Evolutionary conservation across 2,329 filamentous ascomycete genomes (phyloP).

Genomic region (Blastomyces gilchristii): DNA sequence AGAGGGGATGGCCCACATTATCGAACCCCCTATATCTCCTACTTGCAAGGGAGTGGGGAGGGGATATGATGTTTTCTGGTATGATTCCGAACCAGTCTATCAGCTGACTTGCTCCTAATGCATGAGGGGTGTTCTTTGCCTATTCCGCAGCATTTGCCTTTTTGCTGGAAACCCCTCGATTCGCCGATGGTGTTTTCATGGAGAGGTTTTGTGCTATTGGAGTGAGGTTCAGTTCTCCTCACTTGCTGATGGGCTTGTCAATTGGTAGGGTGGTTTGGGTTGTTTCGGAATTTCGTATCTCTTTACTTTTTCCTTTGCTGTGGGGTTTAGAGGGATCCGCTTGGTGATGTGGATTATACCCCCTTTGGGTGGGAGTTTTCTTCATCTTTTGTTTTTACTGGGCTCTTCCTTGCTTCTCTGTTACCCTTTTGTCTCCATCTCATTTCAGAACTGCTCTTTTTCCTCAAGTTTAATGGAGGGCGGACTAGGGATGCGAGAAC

Average conservation of each 20-base stretch:
- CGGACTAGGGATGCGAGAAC: slow-evolving; percentile 50
- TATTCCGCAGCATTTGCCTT: slow-evolving; percentile 5
- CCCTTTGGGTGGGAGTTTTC: background rate
- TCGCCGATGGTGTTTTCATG: slow-evolving; percentile 14
- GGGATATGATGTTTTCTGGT: background rate
- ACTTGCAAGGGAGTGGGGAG: background rate
- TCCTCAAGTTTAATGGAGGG: slow-evolving; percentile 39
- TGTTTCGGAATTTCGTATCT: background rate
- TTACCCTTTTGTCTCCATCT: slow-evolving; percentile 35
- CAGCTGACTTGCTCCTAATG: background rate
- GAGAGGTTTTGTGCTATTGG: background rate
- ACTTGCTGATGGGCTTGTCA: background rate
- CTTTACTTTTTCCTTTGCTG: no score
- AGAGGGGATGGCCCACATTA: background rate
- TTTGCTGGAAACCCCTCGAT: slow-evolving; percentile 8
- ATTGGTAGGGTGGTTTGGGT: background rate
- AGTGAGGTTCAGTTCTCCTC: background rate
- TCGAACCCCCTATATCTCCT: background rate
- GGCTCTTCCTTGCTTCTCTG: background rate
- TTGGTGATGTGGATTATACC: background rate
- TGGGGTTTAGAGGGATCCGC: background rate
- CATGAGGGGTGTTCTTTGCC: background rate
- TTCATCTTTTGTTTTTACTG: background rate
- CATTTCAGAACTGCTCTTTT: slow-evolving; percentile 45
- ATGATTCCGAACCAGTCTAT: background rate